These are phyloP conservation scores for Coniochaeta ligniaria DNA, from an alignment of 2,329 filamentous ascomycete species.

Conservation along the genomic window DNA sequence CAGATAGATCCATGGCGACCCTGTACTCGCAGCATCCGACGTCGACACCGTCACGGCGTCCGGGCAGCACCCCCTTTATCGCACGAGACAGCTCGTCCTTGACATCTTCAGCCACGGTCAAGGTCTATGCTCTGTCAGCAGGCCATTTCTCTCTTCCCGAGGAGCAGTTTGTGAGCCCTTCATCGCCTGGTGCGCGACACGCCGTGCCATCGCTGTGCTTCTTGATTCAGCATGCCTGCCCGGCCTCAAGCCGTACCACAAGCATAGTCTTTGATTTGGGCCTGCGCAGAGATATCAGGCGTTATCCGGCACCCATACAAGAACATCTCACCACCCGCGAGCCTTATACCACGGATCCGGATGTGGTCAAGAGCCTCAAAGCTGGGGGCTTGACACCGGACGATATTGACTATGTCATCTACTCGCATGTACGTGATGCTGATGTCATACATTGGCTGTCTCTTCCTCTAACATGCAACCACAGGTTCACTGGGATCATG, in stretches of 20 bases:
- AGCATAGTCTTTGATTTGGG: constrained; percentile 43
- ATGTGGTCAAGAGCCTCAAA: constrained; percentile 15
- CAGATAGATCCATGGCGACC: neutral
- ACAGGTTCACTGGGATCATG: constrained; percentile 39
- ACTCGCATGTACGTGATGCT: constrained; percentile 29
- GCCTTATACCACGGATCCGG: constrained; percentile 31
- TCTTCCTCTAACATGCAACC: neutral
- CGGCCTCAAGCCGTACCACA: constrained; percentile 15
- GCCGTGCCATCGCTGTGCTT: constrained; percentile 43
- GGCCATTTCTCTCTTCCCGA: constrained; percentile 35
- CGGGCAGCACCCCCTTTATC: neutral
- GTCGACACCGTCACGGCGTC: neutral
- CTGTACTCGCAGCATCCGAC: neutral
- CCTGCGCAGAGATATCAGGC: constrained; percentile 29
- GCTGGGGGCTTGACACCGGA: constrained; percentile 7
- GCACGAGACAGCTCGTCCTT: neutral
- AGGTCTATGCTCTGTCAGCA: constrained; percentile 11
- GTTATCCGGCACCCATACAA: constrained; percentile 33
- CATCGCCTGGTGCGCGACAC: constrained; percentile 27
- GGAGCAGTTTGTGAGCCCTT: constrained; percentile 30
- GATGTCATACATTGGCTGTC: neutral
- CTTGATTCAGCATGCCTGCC: constrained; percentile 34
- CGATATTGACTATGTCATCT: constrained; percentile 19
- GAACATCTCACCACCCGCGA: constrained; percentile 33
- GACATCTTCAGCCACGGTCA: constrained; percentile 4